Evolutionary conservation across 495 filamentous ascomycete species (phyloP), one percentile per base, ranked within the genome.

Genomic region (Penicillium salamii): DNA sequence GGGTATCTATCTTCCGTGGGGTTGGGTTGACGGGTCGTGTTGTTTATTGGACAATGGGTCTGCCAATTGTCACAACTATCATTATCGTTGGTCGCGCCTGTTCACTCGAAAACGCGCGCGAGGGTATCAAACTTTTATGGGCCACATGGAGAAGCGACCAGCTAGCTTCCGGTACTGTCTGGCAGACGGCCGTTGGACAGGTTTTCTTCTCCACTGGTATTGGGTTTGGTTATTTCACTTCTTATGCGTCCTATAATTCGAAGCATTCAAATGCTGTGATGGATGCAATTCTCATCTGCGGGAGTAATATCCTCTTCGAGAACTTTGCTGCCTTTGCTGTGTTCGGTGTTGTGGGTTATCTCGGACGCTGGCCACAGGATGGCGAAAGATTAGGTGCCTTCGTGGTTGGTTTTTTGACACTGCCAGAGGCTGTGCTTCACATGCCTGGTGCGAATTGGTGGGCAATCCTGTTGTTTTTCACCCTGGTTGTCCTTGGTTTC

Each of bases 31-130:
- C 69, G 3, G 69, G 69, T 13, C 68, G 69, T 2, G 69, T 70
- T 28, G 68, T 70, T 1, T 73, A 73, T 57, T 70, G 67, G 49
- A 73, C 69, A 18, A 72, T 73, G 69, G 69, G 67, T 13, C 49
- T 73, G n/a, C 69, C 69, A 3, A 70, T 73, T 29, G 56, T 70
- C 46, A 65, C 53, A n/a, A 62, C 53, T 12, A 59, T 69, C 48
- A 72, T 72, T 38, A 53, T 72, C 28, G 53, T 70, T 26, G 69
- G 66, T 15, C 63, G 67, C 7, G 46, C 61, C 3, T 52, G 57
- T 9, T 66, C 66, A 7, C 63, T 70, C 0, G 55, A 62, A 1
- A 70, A 72, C 42, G 69, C 67, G 11, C 11, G 51, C 7, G 58
- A 57, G 35, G 67, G 67, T 21, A 50, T 69, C 9, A 49, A 46